A percentile compares a stretch with the other conserved stretches of the same genome.
Conservation (phyloP, 345 rosid genomes). For the Abelmoschus esculentus region DNA sequence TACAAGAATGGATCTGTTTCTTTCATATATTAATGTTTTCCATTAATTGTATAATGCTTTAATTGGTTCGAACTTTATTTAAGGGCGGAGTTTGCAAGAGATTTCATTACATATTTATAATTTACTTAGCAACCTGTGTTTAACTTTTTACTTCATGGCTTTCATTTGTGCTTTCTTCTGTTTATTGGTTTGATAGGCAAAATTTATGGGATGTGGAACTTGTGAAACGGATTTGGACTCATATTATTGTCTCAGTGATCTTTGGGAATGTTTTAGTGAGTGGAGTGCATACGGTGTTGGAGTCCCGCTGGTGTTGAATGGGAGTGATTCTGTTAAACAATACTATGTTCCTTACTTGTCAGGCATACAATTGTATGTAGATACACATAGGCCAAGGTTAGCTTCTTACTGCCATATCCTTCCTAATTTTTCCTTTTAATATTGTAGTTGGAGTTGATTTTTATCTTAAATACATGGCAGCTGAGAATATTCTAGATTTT, state of each 20-base stretch:
- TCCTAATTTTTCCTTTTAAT: background rate
- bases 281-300: conserved; percentile 66
- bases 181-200: conserved; percentile 22
- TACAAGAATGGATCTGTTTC: background rate
- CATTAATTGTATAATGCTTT: background rate
- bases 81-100: background rate
- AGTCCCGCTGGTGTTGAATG: conserved; percentile 38
- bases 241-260: conserved; percentile 38
- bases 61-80: background rate
- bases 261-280: conserved; percentile 54
- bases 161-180: background rate
- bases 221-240: conserved; percentile 23
- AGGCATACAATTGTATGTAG: conserved; percentile 52
- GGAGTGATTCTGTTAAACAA: conserved; percentile 39
- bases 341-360: conserved; percentile 66
- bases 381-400: conserved; percentile 38
- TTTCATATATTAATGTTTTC: background rate
- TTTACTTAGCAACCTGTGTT: too few relatives aligned
- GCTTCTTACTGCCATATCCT: conserved; percentile 11
- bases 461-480: background rate
- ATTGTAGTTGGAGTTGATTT: background rate
- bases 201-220: conserved; percentile 20
- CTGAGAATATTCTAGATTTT: background rate
- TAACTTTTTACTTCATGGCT: background rate
- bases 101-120: background rate